Evolutionary conservation across 768 basidiomycete species (phyloP).

Genomic region (Polyporus arcularius): DNA sequence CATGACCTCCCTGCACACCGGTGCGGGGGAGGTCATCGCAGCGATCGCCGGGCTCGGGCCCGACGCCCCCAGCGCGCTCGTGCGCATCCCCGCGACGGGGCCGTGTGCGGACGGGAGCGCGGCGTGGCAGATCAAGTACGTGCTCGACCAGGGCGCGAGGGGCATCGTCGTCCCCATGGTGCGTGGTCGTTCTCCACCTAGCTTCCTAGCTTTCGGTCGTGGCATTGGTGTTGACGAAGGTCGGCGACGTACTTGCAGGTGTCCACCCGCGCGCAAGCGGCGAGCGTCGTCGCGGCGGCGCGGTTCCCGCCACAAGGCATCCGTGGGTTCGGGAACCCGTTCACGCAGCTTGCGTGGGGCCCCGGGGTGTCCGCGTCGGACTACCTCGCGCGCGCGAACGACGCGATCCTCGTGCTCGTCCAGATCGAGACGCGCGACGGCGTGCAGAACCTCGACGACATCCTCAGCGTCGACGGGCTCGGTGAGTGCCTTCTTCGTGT

Average conservation of each 20-base stretch:
- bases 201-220: no score
- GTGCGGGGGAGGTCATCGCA: slow-evolving; percentile 55
- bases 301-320: slow-evolving; percentile 64
- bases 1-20: slow-evolving; percentile 53
- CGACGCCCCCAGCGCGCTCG: slow-evolving; percentile 52
- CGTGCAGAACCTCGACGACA: slow-evolving; percentile 43
- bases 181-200: slow-evolving; percentile 10
- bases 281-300: slow-evolving; percentile 54
- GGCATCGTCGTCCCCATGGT: slow-evolving; percentile 74
- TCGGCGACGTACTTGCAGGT: slow-evolving; percentile 40
- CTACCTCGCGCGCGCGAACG: slow-evolving; percentile 53
- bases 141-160: slow-evolving; percentile 65
- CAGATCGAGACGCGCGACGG: slow-evolving; percentile 47
- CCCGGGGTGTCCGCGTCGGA: slow-evolving; percentile 42
- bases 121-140: slow-evolving; percentile 73
- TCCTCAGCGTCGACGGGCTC: slow-evolving; percentile 40
- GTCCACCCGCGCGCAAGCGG: slow-evolving; percentile 57
- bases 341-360: slow-evolving; percentile 60
- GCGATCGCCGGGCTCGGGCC: slow-evolving; percentile 51
- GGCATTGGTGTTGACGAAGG: no score
- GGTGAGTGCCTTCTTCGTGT: slow-evolving; percentile 21
- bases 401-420: slow-evolving; percentile 34
- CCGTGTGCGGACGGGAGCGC: slow-evolving; percentile 46
- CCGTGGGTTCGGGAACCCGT: slow-evolving; percentile 67
- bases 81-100: slow-evolving; percentile 67